Evolutionary conservation across 2,329 filamentous ascomycete species (phyloP).

Genomic region (Ophiostoma montium): DNA sequence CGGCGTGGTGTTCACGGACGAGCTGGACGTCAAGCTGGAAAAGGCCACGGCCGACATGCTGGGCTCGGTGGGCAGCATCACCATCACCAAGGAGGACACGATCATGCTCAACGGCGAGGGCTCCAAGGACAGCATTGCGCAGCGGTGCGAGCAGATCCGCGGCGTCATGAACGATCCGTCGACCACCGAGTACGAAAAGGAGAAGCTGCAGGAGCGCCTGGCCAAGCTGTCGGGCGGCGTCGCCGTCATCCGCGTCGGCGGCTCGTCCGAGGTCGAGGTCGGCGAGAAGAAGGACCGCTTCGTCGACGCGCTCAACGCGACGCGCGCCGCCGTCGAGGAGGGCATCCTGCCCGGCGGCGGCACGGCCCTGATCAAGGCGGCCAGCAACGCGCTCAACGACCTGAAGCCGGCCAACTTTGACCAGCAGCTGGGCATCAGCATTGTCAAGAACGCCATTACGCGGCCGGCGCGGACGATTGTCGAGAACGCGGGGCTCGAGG

Average conservation of each 20-base stretch:
- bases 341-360: conserved; percentile 98
- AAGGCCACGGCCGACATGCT: conserved; percentile 94
- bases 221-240: conserved; percentile 98
- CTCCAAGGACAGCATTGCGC: conserved; percentile 80
- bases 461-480: conserved; percentile 88
- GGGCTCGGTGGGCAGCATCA: conserved; percentile 93
- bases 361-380: conserved; percentile 94
- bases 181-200: conserved; percentile 99
- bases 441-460: conserved; percentile 96
- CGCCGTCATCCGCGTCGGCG: conserved; percentile 97
- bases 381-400: conserved; percentile 68
- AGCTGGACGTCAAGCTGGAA: conserved; percentile 98
- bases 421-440: conserved; percentile 95
- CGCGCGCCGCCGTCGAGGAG: conserved; percentile 95
- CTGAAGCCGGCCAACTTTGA: conserved; percentile 93
- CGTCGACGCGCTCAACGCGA: conserved; percentile 95
- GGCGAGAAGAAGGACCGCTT: conserved; percentile 99
- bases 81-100: conserved; percentile 99
- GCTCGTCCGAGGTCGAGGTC: conserved; percentile 94
- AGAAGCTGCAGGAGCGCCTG: conserved; percentile 99
- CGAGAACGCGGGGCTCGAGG: conserved; percentile 93
- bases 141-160: conserved; percentile 98
- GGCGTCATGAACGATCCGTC: conserved; percentile 87
- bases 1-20: conserved; percentile 92
- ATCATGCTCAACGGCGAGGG: conserved; percentile 97